phyloP scores from a whole-genome alignment of 2,329 filamentous ascomycete species.

The Didymella exigua region DNA sequence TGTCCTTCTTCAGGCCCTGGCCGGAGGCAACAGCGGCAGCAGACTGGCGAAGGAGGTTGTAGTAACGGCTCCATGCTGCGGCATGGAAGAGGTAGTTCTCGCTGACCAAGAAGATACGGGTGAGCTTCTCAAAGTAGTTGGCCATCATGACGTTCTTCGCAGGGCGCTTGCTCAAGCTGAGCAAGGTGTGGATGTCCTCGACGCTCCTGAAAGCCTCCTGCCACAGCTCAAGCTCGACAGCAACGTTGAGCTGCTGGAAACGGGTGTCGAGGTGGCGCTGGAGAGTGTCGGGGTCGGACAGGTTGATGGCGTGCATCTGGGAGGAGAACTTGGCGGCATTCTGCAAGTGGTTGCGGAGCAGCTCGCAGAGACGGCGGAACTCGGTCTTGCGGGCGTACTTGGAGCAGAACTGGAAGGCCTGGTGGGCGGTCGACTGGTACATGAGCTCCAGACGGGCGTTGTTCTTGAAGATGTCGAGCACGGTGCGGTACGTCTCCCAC shows the following conservation, averaged over 20 bases:
- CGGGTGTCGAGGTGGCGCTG: conserved; percentile 97
- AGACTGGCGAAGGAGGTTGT: conserved; percentile 92
- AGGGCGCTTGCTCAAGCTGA: conserved; percentile 96
- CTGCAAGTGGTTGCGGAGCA: conserved; percentile 97
- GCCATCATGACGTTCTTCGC: conserved; percentile 99
- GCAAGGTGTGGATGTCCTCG: conserved; percentile 96
- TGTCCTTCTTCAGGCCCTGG: conserved; percentile 91
- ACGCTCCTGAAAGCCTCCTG: conserved; percentile 99
- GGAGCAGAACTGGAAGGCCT: conserved; percentile 98
- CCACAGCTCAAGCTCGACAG: conserved; percentile 97
- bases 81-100: conserved; percentile 99
- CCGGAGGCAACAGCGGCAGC: conserved; percentile 80
- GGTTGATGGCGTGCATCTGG: conserved; percentile 99
- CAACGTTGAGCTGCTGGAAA: conserved; percentile 97
- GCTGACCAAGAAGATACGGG: conserved; percentile 96
- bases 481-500: conserved; percentile 98
- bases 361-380: conserved; percentile 96
- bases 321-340: conserved; percentile 98
- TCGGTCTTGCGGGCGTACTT: conserved; percentile 99
- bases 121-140: conserved; percentile 99
- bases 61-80: conserved; percentile 96
- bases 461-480: conserved; percentile 98
- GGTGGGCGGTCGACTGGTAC: conserved; percentile 97
- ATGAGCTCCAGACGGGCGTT: conserved; percentile 96
- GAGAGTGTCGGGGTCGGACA: conserved; percentile 95